Evolutionary conservation across 2,329 filamentous ascomycete genomes (phyloP).

Genomic region (Alternaria hordeiaustralica): DNA sequence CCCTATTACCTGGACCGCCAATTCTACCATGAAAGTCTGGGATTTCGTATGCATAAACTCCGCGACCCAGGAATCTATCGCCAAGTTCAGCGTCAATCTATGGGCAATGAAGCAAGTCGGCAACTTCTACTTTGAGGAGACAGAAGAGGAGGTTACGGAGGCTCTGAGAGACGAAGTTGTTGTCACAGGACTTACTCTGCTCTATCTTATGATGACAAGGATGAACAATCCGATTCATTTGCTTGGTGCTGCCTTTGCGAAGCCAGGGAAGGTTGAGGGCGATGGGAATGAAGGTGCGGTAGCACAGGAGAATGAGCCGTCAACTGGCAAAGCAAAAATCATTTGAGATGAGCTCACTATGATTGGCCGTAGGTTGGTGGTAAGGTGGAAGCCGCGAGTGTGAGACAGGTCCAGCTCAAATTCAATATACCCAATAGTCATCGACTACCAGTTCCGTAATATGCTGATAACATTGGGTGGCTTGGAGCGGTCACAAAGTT

Average conservation of each 20-base stretch:
- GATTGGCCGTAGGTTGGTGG: not conserved
- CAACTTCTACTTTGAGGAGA: slow-evolving; percentile 25
- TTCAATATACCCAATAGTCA: not conserved
- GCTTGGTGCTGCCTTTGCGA: slow-evolving; percentile 22
- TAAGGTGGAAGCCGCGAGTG: not conserved
- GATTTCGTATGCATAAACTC: slow-evolving; percentile 26
- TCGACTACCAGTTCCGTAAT: not conserved
- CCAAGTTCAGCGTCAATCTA: slow-evolving; percentile 23
- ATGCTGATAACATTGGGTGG: not conserved
- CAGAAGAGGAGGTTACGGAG: slow-evolving; percentile 7
- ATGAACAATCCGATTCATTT: slow-evolving; percentile 29
- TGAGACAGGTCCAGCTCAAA: not conserved
- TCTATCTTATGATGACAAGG: slow-evolving; percentile 26
- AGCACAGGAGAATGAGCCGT: not conserved
- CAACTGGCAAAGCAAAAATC: not conserved
- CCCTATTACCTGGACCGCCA: slow-evolving; percentile 24
- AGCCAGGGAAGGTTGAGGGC: slow-evolving; percentile 20
- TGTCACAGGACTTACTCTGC: slow-evolving; percentile 20
- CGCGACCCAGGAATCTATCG: slow-evolving; percentile 21
- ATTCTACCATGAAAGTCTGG: slow-evolving; percentile 23
- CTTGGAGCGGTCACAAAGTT: not conserved
- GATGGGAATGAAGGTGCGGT: not conserved
- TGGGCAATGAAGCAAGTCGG: slow-evolving; percentile 30
- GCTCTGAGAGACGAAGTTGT: slow-evolving; percentile 26
- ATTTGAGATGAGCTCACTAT: not conserved